Evolutionary conservation across 768 basidiomycete species (phyloP).

Genomic region (Boletus coccyginus): DNA sequence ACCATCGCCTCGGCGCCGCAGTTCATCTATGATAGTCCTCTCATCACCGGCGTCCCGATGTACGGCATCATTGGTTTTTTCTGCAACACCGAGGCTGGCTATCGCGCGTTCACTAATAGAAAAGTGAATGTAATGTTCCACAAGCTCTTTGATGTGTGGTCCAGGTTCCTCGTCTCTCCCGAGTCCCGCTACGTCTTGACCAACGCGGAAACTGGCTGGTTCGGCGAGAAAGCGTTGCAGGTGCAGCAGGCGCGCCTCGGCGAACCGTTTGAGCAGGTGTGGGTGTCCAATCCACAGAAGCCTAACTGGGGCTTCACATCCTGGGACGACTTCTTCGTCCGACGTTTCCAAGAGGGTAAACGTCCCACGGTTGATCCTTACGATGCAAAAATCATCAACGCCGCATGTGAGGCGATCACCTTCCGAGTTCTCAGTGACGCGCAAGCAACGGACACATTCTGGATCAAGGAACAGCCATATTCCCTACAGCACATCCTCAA

Average conservation of each 20-base stretch:
- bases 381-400: constrained; percentile 36
- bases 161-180: constrained; percentile 41
- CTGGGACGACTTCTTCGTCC: constrained; percentile 58
- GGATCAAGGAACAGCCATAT: constrained; percentile 62
- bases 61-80: constrained; percentile 19
- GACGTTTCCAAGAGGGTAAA: constrained; percentile 20
- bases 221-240: constrained; percentile 35
- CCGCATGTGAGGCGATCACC: constrained; percentile 54
- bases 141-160: constrained; percentile 51
- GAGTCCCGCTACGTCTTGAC: constrained; percentile 44
- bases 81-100: constrained; percentile 20
- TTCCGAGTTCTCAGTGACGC: constrained; percentile 41
- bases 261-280: constrained; percentile 37
- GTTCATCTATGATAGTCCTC: constrained; percentile 12
- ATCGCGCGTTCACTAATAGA: constrained; percentile 27
- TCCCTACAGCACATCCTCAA: constrained; percentile 55
- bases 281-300: constrained; percentile 38
- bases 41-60: constrained; percentile 20
- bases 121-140: constrained; percentile 47
- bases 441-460: constrained; percentile 46
- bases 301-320: constrained; percentile 43
- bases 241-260: constrained; percentile 5
- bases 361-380: constrained; percentile 38
- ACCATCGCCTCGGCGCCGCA: constrained; percentile 10
- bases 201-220: constrained; percentile 44